Evolutionary conservation across 352 stramenopile genomes (phyloP).

Genomic region (Albugo laibachii): DNA sequence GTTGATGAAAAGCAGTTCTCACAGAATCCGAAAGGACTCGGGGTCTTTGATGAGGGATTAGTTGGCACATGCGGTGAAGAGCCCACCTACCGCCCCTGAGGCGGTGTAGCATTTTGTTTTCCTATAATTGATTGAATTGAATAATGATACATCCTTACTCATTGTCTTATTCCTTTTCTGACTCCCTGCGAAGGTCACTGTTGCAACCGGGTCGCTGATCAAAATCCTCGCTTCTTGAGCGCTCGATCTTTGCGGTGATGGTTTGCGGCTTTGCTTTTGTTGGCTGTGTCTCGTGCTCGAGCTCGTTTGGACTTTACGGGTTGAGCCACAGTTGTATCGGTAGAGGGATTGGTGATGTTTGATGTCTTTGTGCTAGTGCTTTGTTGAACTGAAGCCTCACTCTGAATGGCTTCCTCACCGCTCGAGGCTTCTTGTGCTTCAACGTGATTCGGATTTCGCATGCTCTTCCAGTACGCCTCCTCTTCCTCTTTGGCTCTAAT

Average conservation of each 20-base stretch:
- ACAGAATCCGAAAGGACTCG: too few species aligned
- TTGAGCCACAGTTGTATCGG: too few species aligned
- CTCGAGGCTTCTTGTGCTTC: constrained; percentile 2
- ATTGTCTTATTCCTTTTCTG: too few species aligned
- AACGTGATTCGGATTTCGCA: constrained; percentile 33
- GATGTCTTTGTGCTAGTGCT: constrained; percentile 8
- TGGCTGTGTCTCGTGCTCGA: constrained; percentile 20
- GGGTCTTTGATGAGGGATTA: too few species aligned
- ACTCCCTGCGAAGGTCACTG: too few species aligned
- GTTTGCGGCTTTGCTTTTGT: constrained; percentile 66
- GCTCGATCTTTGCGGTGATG: constrained; percentile 69
- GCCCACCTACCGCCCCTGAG: too few species aligned
- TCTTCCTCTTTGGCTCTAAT: constrained; percentile 34
- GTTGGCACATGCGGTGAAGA: too few species aligned
- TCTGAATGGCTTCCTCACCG: constrained; percentile 4
- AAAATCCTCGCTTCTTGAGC: constrained; percentile 51
- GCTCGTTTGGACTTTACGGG: constrained; percentile 4
- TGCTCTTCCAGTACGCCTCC: constrained; percentile 45
- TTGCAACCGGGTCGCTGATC: too few species aligned
- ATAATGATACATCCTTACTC: too few species aligned
- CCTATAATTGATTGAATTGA: too few species aligned
- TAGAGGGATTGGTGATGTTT: neutral
- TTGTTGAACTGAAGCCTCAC: neutral
- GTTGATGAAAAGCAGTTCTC: too few species aligned
- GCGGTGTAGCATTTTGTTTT: too few species aligned